These are phyloP conservation scores for Asclepias syriaca DNA, from an alignment of 257 asterid genomes.

Conservation along the genomic window DNA sequence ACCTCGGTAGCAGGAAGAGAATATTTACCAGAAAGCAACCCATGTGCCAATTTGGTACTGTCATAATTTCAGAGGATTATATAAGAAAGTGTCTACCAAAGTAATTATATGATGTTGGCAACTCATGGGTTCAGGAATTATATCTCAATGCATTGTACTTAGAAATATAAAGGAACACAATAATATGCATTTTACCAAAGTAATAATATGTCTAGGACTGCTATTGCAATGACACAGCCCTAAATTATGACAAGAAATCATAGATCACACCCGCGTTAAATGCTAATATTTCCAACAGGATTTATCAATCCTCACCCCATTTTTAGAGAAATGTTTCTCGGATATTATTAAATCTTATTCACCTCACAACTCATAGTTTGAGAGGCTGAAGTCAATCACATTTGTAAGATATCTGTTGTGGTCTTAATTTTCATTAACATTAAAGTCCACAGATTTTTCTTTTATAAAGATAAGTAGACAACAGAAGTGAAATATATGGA, in stretches of 20 bases:
- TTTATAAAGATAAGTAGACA: neutral
- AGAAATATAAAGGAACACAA: neutral
- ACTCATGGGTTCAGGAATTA: neutral
- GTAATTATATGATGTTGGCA: neutral
- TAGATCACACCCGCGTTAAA: neutral
- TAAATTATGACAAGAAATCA: neutral
- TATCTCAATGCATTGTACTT: neutral
- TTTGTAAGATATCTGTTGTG: neutral
- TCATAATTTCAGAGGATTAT: slow-evolving; percentile 2
- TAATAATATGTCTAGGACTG: neutral
- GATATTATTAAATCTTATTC: neutral
- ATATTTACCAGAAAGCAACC: slow-evolving; percentile 92
- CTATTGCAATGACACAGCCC: neutral
- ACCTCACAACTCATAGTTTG: neutral
- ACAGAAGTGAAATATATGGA: slow-evolving; percentile 2
- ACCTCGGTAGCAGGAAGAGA: slow-evolving; percentile 73
- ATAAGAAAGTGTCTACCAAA: neutral
- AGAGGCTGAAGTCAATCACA: neutral
- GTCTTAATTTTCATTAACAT: neutral
- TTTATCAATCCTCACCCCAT: neutral
- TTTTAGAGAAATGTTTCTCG: neutral
- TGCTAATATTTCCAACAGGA: neutral
- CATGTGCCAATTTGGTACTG: slow-evolving; percentile 95
- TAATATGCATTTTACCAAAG: neutral
- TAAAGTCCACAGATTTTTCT: neutral